Conservation (phyloP, 352 stramenopile genomes). For the Globisporangium camurandrum region DNA sequence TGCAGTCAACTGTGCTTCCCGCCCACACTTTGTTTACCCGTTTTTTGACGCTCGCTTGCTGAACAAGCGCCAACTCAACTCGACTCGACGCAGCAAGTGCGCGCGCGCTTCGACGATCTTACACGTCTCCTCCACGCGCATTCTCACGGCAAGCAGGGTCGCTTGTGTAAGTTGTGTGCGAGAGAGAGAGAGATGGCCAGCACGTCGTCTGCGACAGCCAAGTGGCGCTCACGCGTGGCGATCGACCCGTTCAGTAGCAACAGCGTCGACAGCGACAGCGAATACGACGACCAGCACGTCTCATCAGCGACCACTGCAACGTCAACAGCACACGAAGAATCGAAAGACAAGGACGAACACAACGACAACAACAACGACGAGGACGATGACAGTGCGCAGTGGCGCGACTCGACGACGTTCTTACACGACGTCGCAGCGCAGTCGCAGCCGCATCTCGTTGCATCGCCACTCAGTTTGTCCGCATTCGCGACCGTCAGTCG, state of each 20-base stretch:
- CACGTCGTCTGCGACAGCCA: constrained; percentile 11
- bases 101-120: too few species aligned
- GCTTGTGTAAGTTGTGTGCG: too few species aligned
- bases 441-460: neutral
- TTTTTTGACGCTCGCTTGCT: too few species aligned
- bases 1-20: too few species aligned
- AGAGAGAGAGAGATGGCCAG: constrained; percentile 1
- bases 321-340: neutral
- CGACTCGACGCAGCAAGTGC: too few species aligned
- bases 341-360: constrained; percentile 2
- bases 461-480: neutral
- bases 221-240: constrained; percentile 22
- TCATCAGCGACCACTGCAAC: constrained; percentile 1
- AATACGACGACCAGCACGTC: constrained; percentile 8
- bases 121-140: too few species aligned
- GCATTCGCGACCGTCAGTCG: neutral
- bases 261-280: neutral
- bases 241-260: constrained; percentile 17
- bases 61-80: too few species aligned
- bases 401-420: constrained; percentile 12
- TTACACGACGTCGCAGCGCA: constrained; percentile 7
- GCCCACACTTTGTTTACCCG: too few species aligned
- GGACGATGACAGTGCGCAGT: constrained; percentile 9
- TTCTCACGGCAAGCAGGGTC: too few species aligned
- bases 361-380: constrained; percentile 8